Conservation (phyloP, 345 rosid species). For the Gossypium raimondii region DNA sequence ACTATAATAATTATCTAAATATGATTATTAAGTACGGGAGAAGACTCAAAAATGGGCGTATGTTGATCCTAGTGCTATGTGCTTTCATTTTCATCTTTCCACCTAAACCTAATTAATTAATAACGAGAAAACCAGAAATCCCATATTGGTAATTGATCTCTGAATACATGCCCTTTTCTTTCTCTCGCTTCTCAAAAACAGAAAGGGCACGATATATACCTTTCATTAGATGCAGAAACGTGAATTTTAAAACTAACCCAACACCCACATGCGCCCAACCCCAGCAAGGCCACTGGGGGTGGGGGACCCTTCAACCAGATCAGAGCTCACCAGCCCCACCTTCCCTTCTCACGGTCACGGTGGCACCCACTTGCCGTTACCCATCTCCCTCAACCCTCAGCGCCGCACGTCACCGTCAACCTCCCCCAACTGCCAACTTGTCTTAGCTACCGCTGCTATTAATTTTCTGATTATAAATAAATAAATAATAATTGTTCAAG, state of each 20-base stretch:
- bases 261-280: constrained; percentile 8
- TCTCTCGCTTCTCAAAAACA: not conserved
- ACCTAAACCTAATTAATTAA: too few species aligned
- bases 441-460: not conserved
- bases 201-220: too few species aligned
- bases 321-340: not conserved
- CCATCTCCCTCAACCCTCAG: constrained; percentile 8
- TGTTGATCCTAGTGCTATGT: too few species aligned
- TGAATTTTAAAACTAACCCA: not conserved
- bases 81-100: too few species aligned
- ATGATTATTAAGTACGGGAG: too few species aligned
- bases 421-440: not conserved
- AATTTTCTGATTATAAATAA: not conserved
- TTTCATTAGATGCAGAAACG: constrained; percentile 10
- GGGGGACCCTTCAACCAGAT: not conserved
- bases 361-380: constrained; percentile 26
- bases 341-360: not conserved
- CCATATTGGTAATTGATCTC: constrained; percentile 14
- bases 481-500: not conserved
- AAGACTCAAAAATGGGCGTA: too few species aligned
- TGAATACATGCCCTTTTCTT: constrained; percentile 3
- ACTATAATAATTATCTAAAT: too few species aligned
- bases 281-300: not conserved
- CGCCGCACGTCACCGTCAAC: not conserved
- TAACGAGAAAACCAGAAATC: not conserved